These are phyloP conservation scores for Jaenimonas drosophilae DNA, from an alignment of 208 protist genomes.

Conservation along the genomic window DNA sequence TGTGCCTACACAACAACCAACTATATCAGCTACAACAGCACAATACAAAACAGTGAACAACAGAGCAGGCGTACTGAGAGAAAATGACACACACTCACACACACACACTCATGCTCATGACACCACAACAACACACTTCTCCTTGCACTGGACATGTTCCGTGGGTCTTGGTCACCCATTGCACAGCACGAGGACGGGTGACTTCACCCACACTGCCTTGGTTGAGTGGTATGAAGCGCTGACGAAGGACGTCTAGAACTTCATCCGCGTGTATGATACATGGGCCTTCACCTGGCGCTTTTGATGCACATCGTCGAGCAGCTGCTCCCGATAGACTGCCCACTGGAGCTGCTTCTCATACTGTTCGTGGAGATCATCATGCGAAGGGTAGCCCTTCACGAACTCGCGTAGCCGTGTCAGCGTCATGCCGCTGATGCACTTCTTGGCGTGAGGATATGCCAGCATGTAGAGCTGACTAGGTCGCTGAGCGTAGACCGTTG, in stretches of 20 bases:
- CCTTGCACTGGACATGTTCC: conserved; percentile 3
- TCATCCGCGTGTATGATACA: too few relatives aligned
- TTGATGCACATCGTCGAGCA: conserved; percentile 18
- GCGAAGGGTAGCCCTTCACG: conserved; percentile 41
- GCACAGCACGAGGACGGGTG: too few relatives aligned
- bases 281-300: conserved; percentile 2
- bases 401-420: conserved; percentile 30
- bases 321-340: conserved; percentile 15
- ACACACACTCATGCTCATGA: conserved; percentile 2
- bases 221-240: too few relatives aligned
- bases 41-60: too few relatives aligned
- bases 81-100: background rate
- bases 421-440: conserved; percentile 10
- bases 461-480: conserved; percentile 25
- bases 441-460: conserved; percentile 12
- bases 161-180: too few relatives aligned
- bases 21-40: background rate
- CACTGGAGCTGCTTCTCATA: conserved; percentile 31
- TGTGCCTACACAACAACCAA: background rate
- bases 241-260: too few relatives aligned
- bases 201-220: conserved; percentile 3
- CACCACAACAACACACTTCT: background rate
- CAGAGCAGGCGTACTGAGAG: background rate
- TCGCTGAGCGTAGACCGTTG: conserved; percentile 30
- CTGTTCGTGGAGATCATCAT: conserved; percentile 30